These are phyloP conservation scores for Cladosporium sp. DNA, from an alignment of 2,329 filamentous ascomycete species.

Conservation along the genomic window DNA sequence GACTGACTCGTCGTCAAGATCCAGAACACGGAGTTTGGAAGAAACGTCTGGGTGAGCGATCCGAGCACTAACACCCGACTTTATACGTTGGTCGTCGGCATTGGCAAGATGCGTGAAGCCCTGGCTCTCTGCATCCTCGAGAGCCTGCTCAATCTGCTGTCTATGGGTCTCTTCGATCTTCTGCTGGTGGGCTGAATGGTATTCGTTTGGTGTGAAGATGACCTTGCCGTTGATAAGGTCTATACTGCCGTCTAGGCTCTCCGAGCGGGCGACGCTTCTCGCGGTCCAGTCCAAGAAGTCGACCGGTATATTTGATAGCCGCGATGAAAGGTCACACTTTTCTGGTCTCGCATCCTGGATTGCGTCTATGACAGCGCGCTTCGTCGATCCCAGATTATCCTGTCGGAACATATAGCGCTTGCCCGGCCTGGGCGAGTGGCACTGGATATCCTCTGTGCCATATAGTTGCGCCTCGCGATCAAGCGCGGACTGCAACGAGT, in stretches of 20 bases:
- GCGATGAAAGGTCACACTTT: conserved; percentile 7
- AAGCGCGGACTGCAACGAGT: conserved; percentile 3
- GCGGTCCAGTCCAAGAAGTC: conserved; percentile 9
- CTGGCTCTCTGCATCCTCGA: conserved; percentile 8
- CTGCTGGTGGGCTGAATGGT: conserved; percentile 6
- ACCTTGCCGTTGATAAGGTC: conserved; percentile 10
- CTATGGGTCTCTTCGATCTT: conserved; percentile 5
- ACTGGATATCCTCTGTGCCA: conserved; percentile 6
- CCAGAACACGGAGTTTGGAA: conserved; percentile 3
- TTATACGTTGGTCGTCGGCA: conserved; percentile 6
- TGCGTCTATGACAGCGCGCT: background rate
- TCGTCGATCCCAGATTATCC: conserved; percentile 8
- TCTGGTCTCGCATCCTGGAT: conserved; percentile 5
- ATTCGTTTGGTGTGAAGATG: conserved; percentile 12
- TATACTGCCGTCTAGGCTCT: conserved; percentile 2
- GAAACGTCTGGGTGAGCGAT: conserved; percentile 2
- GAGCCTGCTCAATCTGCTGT: conserved; percentile 6
- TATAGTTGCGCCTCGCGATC: conserved; percentile 9
- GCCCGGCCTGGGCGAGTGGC: conserved; percentile 6
- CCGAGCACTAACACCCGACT: conserved; percentile 6
- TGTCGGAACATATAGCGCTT: conserved; percentile 11
- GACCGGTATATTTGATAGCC: conserved; percentile 2
- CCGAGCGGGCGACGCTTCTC: conserved; percentile 6
- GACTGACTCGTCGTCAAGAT: conserved; percentile 8
- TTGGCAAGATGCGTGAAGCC: conserved; percentile 8